A percentile compares a stretch with the other conserved stretches of the same genome.
Evolutionary conservation across 768 basidiomycete genomes (phyloP).

Genomic region (Boletus coccyginus): DNA sequence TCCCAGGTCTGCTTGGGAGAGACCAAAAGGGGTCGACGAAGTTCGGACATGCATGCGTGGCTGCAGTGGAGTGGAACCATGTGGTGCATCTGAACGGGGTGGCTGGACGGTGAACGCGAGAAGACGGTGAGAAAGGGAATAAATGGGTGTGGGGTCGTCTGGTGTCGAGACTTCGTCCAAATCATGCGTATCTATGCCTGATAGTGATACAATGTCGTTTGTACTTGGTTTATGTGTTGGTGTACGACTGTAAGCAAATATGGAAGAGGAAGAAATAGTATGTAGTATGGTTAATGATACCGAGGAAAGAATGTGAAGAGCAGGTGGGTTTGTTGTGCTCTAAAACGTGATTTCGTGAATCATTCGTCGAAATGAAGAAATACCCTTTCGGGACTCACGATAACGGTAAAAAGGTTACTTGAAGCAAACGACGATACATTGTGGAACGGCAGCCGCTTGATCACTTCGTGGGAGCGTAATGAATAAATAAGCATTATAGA

Average conservation of each 20-base stretch:
- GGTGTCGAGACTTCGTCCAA: slow-evolving; percentile 12
- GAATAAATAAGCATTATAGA: slow-evolving; percentile 42
- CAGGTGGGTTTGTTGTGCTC: slow-evolving; percentile 56
- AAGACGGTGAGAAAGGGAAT: slow-evolving; percentile 59
- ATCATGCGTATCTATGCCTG: slow-evolving; percentile 30
- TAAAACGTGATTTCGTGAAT: slow-evolving; percentile 24
- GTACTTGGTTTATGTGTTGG: slow-evolving; percentile 33
- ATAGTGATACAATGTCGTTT: slow-evolving; percentile 40
- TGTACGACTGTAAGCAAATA: slow-evolving; percentile 44
- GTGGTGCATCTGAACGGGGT: slow-evolving; percentile 25
- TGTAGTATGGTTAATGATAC: slow-evolving; percentile 50
- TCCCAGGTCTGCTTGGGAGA: slow-evolving; percentile 50
- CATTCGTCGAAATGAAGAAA: not conserved
- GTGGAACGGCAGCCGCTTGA: slow-evolving; percentile 46
- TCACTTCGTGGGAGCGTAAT: slow-evolving; percentile 45
- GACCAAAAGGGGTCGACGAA: slow-evolving; percentile 28
- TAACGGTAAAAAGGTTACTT: slow-evolving; percentile 48
- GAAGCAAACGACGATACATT: slow-evolving; percentile 45
- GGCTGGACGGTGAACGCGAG: slow-evolving; percentile 54
- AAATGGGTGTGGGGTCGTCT: slow-evolving; percentile 46
- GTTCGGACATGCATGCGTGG: slow-evolving; percentile 23
- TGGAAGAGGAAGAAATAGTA: slow-evolving; percentile 45
- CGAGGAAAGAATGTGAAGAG: slow-evolving; percentile 56
- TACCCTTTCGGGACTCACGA: slow-evolving; percentile 43
- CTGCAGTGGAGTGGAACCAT: slow-evolving; percentile 13